Conservation (phyloP, 768 basidiomycete genomes). For the Hygrocybe coccinea region DNA sequence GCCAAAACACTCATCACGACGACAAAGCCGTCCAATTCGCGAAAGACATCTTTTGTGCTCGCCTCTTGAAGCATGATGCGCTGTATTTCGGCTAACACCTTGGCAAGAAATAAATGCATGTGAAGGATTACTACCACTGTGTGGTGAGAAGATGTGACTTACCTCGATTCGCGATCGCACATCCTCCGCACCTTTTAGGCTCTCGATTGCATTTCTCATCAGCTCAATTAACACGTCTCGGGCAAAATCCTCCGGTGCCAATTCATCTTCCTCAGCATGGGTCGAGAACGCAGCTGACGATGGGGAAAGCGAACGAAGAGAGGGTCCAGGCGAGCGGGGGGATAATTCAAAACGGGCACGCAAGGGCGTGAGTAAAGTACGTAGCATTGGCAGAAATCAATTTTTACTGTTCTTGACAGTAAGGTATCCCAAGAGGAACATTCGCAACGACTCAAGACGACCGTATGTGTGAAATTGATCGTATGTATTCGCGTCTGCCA, state of each 20-base stretch:
- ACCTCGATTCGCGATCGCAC: not conserved
- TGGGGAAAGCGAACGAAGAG: not conserved
- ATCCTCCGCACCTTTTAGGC: conserved; percentile 55
- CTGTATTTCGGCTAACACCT: conserved; percentile 66
- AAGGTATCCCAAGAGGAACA: no score
- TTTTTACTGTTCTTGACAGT: no score
- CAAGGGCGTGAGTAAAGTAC: conserved; percentile 55
- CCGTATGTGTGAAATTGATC: no score
- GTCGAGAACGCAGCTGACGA: conserved; percentile 9
- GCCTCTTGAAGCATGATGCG: conserved; percentile 62
- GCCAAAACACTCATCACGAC: conserved; percentile 70
- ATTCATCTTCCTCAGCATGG: conserved; percentile 33
- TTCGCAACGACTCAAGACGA: no score
- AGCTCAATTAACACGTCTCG: conserved; percentile 66
- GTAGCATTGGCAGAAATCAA: conserved; percentile 54
- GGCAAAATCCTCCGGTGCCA: conserved; percentile 65
- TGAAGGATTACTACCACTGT: not conserved
- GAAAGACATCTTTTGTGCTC: conserved; percentile 67
- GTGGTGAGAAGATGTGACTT: not conserved
- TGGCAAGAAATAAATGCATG: not conserved
- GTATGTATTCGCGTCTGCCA: no score
- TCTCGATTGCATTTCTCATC: conserved; percentile 66
- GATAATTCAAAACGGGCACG: conserved; percentile 48
- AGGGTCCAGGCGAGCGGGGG: conserved; percentile 13
- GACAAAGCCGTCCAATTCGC: conserved; percentile 79